Base-by-base conservation (phyloP, 441 rosid genomes). In the Melastoma candidum region DNA sequence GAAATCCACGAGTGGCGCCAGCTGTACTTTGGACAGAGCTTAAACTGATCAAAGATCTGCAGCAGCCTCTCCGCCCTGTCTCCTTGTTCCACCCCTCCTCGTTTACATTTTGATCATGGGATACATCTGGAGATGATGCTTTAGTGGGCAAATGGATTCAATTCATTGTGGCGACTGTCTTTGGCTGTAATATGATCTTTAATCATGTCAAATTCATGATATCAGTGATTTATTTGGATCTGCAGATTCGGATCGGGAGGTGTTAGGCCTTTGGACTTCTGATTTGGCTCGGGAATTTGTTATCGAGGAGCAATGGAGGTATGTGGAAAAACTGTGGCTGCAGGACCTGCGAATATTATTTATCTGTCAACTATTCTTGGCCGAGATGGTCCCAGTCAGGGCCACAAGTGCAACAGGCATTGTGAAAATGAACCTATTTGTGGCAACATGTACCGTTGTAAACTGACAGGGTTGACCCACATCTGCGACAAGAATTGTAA, bases 401-500 rank as follows among this genome's bases (percentile, higher is more conserved):
- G 68, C 60, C 95, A 87, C 90, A 83, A 83, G 62, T 90, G 98
- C 60, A 82, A 83, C 49, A 77, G 93, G 88, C 87, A 90, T 75
- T 90, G 98, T 60, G 70, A 81, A 68, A 90, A 85, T 64, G 98
- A 87, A 17, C 87, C 66, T 66, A 81, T 90, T 17, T 81, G 85
- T 56, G 98, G 95, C 63, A 90, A 90, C 69, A 80, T 90, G 90
- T 85, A 75, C 63, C 83, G 74, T 63, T 85, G 96, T 84, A 87
- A 82, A 77, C 78, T 87, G 74, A 90, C 96, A 48, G 93, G 88
- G 13, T 71, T 85, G 45, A 85, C 95, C 58, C 98, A 90, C 73
- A 85, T 90, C 74, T 90, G 98, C 65, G 98, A 90, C 95, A 85
- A 85, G 88, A 87, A 90, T 64, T 90, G 98, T 76, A 71, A 90